A percentile compares a stretch with the other conserved stretches of the same genome.
phyloP scores from a whole-genome alignment of 1,139 yeast genomes.

The Kurtzmaniella quercitrusa region DNA sequence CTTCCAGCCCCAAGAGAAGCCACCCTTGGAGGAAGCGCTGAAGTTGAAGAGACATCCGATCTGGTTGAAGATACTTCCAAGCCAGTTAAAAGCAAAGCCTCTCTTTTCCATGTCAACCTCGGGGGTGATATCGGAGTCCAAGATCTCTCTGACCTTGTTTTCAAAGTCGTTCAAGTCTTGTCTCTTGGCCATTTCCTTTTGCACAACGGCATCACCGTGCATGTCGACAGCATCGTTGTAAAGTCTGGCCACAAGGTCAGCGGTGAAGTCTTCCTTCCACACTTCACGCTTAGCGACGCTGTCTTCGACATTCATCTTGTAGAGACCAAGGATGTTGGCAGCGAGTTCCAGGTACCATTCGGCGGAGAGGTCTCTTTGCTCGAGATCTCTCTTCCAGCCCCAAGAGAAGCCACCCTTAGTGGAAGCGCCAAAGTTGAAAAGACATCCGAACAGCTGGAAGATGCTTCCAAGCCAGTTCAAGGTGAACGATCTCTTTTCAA shows the following conservation, averaged over 20 bases:
- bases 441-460: neutral
- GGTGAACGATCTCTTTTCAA: neutral
- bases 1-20: neutral
- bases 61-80: neutral
- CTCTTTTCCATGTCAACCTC: conserved; percentile 2
- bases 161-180: conserved; percentile 1
- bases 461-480: conserved; percentile 1
- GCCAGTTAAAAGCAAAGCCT: neutral
- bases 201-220: neutral
- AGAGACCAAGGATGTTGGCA: conserved; percentile 2
- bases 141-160: conserved; percentile 2
- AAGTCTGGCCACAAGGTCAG: conserved; percentile 2
- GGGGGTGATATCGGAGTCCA: conserved; percentile 1
- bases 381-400: neutral
- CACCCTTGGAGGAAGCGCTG: neutral
- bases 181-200: neutral
- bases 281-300: neutral
- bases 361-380: neutral
- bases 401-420: neutral
- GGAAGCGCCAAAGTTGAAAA: neutral
- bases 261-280: conserved; percentile 1
- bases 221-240: neutral
- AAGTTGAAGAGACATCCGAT: conserved; percentile 1
- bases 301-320: neutral
- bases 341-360: neutral